Percentiles rank a stretch among this genome's conserved stretches.
phyloP scores from a whole-genome alignment of 441 rosid species.

The Aquilaria agallochum region DNA sequence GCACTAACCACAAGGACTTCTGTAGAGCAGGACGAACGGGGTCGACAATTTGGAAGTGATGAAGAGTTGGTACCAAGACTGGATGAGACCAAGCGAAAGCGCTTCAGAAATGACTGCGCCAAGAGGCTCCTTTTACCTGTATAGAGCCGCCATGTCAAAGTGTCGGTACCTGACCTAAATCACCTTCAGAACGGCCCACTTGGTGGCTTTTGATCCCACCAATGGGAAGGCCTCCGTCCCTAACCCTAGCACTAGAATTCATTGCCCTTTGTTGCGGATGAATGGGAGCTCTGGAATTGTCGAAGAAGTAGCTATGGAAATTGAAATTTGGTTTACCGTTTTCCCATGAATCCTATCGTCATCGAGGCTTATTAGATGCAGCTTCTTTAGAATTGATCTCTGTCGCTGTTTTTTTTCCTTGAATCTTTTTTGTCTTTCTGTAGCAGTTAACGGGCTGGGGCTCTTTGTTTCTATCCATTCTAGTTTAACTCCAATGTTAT shows the following conservation, averaged over 20 bases:
- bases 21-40: constrained; percentile 26
- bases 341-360: no score
- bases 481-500: no score
- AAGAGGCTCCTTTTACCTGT: constrained; percentile 10
- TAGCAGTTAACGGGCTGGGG: no score
- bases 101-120: constrained; percentile 36
- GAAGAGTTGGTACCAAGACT: constrained; percentile 43
- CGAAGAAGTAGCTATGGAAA: background rate
- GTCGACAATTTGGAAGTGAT: constrained; percentile 39
- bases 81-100: constrained; percentile 22
- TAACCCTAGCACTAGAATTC: constrained; percentile 32
- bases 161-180: constrained; percentile 40
- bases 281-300: constrained; percentile 5
- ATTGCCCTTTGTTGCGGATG: constrained; percentile 12
- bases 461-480: no score
- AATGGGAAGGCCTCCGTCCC: constrained; percentile 37
- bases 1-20: constrained; percentile 27
- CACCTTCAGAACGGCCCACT: constrained; percentile 26
- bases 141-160: constrained; percentile 40
- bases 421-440: no score
- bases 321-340: no score
- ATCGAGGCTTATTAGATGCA: no score
- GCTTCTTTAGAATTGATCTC: no score
- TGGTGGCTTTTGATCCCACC: constrained; percentile 16
- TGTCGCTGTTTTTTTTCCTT: no score